Evolutionary conservation across 1,284 basidiomycete genomes (phyloP), one percentile per base, ranked within the genome.

Genomic region (Sporisorium exsertum): DNA sequence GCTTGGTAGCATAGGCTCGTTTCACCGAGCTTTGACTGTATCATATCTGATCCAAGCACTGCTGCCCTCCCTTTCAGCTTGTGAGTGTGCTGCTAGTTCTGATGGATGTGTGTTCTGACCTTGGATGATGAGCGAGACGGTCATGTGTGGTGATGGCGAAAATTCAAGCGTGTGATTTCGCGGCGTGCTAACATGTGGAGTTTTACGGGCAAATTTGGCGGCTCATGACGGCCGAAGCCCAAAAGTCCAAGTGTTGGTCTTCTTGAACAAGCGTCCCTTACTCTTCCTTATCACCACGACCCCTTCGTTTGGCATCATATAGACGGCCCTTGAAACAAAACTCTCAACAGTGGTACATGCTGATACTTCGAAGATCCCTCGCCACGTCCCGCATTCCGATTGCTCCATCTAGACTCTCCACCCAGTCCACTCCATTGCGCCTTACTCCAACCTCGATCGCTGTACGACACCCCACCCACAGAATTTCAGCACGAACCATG

Each of bases 1-100:
- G 69, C 69, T 52, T 72, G 69, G 69, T 72, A 72, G 49, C n/a
- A 16, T 15, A 20, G 4, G 4, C n/a, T n/a, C 56, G 10, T 35
- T 27, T 5, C 24, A 13, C n/a, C n/a, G n/a, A n/a, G 12, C 15
- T 20, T 20, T 46, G 3, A 8, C 24, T 35, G 24, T 46, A 26
- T 46, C 6, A 26, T 22, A 47, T 3, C 27, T 26, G 13, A 22
- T 27, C 22, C 12, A 20, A 43, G 13, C 29, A 18, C 3, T 12
- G 29, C 20, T 24, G 22, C 22, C 43, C 24, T 22, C 8, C 15
- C 15, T 47, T 7, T 29, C 16, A 47, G 46, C 8, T 16, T n/a
- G 6, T 32, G 3, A 29, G 47, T 16, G 27, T 49, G 27, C 47
- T 49, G 15, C 26, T 10, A n/a, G 32, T 22, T 18, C 1, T 12